Base-by-base conservation (phyloP, 768 basidiomycete genomes). In the Thelephora aurantiotincta region DNA sequence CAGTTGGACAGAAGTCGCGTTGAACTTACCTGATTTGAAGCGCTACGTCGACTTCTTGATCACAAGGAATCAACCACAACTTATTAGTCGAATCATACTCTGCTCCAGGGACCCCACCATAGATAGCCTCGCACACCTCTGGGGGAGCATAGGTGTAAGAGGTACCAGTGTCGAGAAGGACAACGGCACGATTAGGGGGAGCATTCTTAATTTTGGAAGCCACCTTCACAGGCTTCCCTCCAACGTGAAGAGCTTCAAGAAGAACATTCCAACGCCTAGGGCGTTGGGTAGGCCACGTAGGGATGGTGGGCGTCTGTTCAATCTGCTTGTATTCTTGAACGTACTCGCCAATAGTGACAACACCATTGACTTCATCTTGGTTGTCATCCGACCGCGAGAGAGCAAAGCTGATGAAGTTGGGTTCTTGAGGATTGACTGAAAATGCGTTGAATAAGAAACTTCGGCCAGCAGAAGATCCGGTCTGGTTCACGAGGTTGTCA, bases 361-460 rank as follows among this genome's bases (percentile, higher is more conserved):
- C 76, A 2, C 89, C 87, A 52, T 77, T 64, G 2, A 82, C 69
- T 26, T 74, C 73, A 50, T 73, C 72, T 7, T 58, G 59, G n/a
- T 60, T 53, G 35, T 82, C 71, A 9, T 70, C 65, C 38, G 68
- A 72, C 46, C 85, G 67, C 56, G 83, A 76, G 22, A 91, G 67
- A 0, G 82, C 71, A 55, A 91, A 82, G 0, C 85, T 76, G 53
- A 91, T 81, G 60, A 77, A 91, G 56, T 90, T 91, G 43, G 85
- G 83, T 56, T 83, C 74, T 9, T 58, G 63, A 3, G 77, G 74
- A 61, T 88, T 80, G 54, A 74, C 68, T 18, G 68, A 63, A 61
- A 91, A 91, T 33, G 84, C 63, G 55, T 87, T 91, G 66, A 78
- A 82, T 18, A 91, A 70, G 38, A 91, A 57, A 52, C 76, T 78